Conservation (phyloP, 2,329 filamentous ascomycete genomes). For the Tolypocladium amazonense region DNA sequence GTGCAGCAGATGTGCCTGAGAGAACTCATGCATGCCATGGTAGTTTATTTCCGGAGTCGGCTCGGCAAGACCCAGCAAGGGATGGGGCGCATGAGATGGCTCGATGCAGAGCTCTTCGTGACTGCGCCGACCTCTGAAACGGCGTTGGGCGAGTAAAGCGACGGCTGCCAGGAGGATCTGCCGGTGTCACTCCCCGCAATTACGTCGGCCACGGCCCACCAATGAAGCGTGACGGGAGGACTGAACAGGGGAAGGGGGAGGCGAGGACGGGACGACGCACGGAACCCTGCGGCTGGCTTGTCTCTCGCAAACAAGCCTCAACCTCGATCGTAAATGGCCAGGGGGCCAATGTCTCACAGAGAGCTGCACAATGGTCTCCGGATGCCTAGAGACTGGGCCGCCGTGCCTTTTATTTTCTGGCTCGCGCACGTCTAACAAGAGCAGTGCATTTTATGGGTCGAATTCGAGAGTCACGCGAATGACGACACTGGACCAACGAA, state of each 20-base stretch:
- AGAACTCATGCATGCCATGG: not conserved
- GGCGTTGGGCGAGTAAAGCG: not conserved
- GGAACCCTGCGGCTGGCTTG: not conserved
- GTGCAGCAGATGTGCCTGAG: not conserved
- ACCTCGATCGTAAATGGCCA: not conserved
- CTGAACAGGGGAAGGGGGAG: not conserved
- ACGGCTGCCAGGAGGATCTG: not conserved
- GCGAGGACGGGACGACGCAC: not conserved
- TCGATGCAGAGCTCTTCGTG: not conserved
- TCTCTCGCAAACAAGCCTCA: not conserved
- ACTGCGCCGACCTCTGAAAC: not conserved
- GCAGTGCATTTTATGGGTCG: not conserved
- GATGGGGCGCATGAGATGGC: too few species aligned
- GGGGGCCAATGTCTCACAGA: not conserved
- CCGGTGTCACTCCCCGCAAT: not conserved
- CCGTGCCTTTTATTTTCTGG: not conserved
- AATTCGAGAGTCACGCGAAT: not conserved
- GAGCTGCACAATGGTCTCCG: not conserved
- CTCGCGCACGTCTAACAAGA: not conserved
- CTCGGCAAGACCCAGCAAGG: not conserved
- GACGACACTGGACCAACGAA: not conserved
- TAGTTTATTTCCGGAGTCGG: not conserved
- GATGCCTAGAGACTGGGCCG: not conserved
- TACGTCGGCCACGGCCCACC: not conserved
- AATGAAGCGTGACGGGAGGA: not conserved